phyloP scores from a whole-genome alignment of 441 rosid species.

The Euphorbia corollata region DNA sequence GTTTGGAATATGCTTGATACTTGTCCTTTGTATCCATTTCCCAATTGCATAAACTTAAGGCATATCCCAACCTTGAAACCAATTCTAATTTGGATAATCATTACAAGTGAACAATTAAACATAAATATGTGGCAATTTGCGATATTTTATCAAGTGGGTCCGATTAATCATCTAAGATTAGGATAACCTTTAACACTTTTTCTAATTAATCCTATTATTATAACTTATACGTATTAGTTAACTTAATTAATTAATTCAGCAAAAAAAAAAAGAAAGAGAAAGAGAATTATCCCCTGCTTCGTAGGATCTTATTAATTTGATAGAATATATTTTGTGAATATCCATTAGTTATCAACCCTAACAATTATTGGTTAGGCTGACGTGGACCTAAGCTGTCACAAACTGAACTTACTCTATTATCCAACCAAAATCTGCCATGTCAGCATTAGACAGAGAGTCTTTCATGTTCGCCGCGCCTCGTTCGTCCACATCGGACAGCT shows the following conservation, averaged over 20 bases:
- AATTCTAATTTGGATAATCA: background rate
- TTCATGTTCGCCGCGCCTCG: conserved; percentile 51
- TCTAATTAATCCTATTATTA: conserved; percentile 3
- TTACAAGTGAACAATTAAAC: no score
- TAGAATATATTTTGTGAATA: conserved; percentile 38
- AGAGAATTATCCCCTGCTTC: no score
- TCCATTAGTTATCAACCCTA: conserved; percentile 26
- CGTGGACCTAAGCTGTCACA: conserved; percentile 37
- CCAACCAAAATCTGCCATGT: conserved; percentile 38
- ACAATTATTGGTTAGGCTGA: conserved; percentile 31
- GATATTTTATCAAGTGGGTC: background rate
- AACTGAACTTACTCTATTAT: background rate
- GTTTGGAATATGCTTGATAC: background rate
- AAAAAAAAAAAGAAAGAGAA: background rate
- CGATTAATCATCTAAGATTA: conserved; percentile 12
- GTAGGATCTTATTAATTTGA: background rate
- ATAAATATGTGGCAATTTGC: background rate
- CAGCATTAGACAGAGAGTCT: background rate
- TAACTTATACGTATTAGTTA: conserved; percentile 7
- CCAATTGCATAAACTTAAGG: background rate
- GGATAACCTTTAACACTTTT: conserved; percentile 18
- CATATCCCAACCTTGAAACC: conserved; percentile 5
- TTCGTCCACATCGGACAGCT: conserved; percentile 36
- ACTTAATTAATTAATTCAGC: background rate
- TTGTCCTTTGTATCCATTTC: background rate